phyloP scores from a whole-genome alignment of 192 early-diverging fungal genomes.

The Allomyces arbusculus region DNA sequence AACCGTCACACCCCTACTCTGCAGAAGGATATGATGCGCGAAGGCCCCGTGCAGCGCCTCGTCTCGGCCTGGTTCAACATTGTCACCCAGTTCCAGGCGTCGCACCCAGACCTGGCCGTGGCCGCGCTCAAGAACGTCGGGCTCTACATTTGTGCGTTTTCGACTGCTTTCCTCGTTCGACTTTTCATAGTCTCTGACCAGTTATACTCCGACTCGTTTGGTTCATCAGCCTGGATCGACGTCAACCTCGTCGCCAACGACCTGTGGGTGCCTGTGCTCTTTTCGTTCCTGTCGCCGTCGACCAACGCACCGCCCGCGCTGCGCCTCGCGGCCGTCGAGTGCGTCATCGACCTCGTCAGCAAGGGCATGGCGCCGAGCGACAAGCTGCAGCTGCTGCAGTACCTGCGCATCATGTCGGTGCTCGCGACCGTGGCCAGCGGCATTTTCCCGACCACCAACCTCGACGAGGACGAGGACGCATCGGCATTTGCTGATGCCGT shows the following conservation, averaged over 20 bases:
- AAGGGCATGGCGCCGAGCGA: slow-evolving; percentile 87
- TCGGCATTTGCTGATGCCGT: neutral
- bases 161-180: neutral
- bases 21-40: slow-evolving; percentile 73
- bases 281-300: slow-evolving; percentile 34
- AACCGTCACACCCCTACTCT: neutral
- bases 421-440: slow-evolving; percentile 12
- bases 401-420: slow-evolving; percentile 34
- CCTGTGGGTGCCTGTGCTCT: slow-evolving; percentile 51
- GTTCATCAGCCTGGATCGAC: slow-evolving; percentile 63
- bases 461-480: slow-evolving; percentile 5
- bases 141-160: slow-evolving; percentile 39
- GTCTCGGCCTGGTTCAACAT: slow-evolving; percentile 56
- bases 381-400: slow-evolving; percentile 68
- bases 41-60: slow-evolving; percentile 48
- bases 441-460: neutral
- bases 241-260: slow-evolving; percentile 75
- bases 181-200: neutral
- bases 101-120: slow-evolving; percentile 38
- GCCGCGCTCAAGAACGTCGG: slow-evolving; percentile 52
- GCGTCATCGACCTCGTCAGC: slow-evolving; percentile 61
- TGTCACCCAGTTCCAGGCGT: slow-evolving; percentile 32
- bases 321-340: slow-evolving; percentile 54
- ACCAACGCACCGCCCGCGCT: slow-evolving; percentile 18
- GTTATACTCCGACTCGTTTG: neutral